Percentiles rank a stretch among this genome's conserved stretches.
Evolutionary conservation across 75 land plant genomes (phyloP).

Genomic region (Pinus tabuliformis): DNA sequence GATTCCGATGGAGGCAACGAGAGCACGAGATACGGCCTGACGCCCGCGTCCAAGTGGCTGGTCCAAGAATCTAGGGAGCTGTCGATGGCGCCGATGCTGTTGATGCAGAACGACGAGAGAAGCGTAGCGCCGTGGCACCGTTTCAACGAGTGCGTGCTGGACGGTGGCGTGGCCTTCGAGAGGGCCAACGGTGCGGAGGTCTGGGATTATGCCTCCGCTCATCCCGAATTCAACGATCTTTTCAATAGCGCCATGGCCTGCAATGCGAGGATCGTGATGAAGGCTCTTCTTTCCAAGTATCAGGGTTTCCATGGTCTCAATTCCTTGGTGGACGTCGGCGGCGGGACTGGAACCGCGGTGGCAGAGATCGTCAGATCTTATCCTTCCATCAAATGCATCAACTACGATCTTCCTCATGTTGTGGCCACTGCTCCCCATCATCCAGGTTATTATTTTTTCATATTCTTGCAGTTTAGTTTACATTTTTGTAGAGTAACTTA

Average conservation of each 20-base stretch:
- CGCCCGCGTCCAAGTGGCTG: slow-evolving; percentile 18
- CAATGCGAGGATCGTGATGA: slow-evolving; percentile 17
- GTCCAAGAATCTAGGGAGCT: not conserved
- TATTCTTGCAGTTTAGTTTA: no score
- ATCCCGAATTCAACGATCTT: slow-evolving; percentile 1
- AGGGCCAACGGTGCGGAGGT: slow-evolving; percentile 12
- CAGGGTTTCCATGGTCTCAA: slow-evolving; percentile 19
- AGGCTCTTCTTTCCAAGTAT: slow-evolving; percentile 12
- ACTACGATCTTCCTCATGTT: no score
- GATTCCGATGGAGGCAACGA: not conserved
- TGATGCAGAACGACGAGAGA: slow-evolving; percentile 13
- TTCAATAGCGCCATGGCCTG: slow-evolving; percentile 35
- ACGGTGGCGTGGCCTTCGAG: slow-evolving; percentile 7
- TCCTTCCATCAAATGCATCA: no score
- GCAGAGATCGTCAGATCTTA: no score
- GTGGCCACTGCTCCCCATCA: no score
- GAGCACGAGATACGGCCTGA: slow-evolving; percentile 24
- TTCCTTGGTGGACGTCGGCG: slow-evolving; percentile 46
- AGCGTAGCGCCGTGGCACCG: slow-evolving; percentile 26
- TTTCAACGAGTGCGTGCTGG: slow-evolving; percentile 19
- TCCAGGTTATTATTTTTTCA: no score
- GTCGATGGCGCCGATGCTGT: slow-evolving; percentile 22
- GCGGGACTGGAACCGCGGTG: slow-evolving; percentile 16
- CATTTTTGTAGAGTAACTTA: no score
- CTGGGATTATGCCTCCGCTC: not conserved